These are phyloP conservation scores for Pleurotus salmoneostramineus DNA, from an alignment of 768 basidiomycete species.

Conservation along the genomic window DNA sequence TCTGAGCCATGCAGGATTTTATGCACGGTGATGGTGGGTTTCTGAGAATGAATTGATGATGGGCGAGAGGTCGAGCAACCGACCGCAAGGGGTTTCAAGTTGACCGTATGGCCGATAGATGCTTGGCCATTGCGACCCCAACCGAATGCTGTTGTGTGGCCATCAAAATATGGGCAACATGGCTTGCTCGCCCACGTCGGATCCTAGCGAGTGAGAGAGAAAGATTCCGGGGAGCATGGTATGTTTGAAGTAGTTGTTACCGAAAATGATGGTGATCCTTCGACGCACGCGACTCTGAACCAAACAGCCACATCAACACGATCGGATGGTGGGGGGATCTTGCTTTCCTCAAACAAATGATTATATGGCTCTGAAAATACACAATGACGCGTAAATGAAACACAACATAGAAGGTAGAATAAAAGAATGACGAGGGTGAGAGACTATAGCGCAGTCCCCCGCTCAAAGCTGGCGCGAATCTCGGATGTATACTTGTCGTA, in stretches of 20 bases:
- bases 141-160: background rate
- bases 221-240: too few relatives aligned
- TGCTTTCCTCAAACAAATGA: too few relatives aligned
- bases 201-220: background rate
- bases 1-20: background rate
- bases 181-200: background rate
- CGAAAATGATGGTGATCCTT: too few relatives aligned
- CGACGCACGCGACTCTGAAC: too few relatives aligned
- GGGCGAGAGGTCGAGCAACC: background rate
- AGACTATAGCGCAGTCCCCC: slow-evolving; percentile 82
- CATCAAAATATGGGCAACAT: background rate
- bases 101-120: background rate
- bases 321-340: too few relatives aligned
- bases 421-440: background rate
- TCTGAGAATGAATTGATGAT: background rate
- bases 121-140: slow-evolving; percentile 5
- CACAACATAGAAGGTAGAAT: background rate
- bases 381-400: background rate
- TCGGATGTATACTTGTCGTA: slow-evolving; percentile 97
- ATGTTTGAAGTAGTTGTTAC: too few relatives aligned
- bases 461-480: slow-evolving; percentile 96
- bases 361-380: background rate
- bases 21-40: background rate
- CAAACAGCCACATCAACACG: too few relatives aligned
- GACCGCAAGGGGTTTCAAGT: slow-evolving; percentile 1